Conservation (phyloP, 192 early-diverging fungal genomes). For the Bifiguratus adelaidae region DNA sequence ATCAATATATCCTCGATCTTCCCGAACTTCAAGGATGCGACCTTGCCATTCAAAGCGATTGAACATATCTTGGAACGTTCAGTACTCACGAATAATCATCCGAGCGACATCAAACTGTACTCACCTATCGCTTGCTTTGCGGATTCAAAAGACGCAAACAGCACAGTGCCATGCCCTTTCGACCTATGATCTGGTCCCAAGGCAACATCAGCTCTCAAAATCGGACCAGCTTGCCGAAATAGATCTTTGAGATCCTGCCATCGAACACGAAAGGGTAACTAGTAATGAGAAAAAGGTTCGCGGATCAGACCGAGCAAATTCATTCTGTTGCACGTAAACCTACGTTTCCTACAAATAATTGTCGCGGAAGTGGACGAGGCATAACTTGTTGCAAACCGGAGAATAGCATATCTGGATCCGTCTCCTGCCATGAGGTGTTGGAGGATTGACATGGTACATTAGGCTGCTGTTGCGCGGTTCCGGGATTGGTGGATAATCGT, state of each 20-base stretch:
- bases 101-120: background rate
- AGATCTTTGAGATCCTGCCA: conserved; percentile 68
- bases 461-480: too few species aligned
- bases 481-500: too few species aligned
- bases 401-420: too few species aligned
- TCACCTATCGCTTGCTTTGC: conserved; percentile 56
- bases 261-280: conserved; percentile 61
- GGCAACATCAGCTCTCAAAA: conserved; percentile 55
- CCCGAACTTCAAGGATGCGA: conserved; percentile 60
- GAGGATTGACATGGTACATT: too few species aligned
- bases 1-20: conserved; percentile 50
- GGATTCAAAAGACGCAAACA: conserved; percentile 54
- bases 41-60: conserved; percentile 64
- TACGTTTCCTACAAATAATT: conserved; percentile 65
- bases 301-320: background rate
- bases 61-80: conserved; percentile 29
- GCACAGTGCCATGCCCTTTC: conserved; percentile 62
- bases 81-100: background rate
- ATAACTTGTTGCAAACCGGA: too few species aligned
- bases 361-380: too few species aligned
- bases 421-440: too few species aligned
- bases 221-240: conserved; percentile 55
- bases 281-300: background rate
- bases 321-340: background rate
- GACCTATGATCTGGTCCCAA: conserved; percentile 44